Evolutionary conservation across 371 early-diverging fungal species (phyloP).

Genomic region (Synchytrium microbalum): DNA sequence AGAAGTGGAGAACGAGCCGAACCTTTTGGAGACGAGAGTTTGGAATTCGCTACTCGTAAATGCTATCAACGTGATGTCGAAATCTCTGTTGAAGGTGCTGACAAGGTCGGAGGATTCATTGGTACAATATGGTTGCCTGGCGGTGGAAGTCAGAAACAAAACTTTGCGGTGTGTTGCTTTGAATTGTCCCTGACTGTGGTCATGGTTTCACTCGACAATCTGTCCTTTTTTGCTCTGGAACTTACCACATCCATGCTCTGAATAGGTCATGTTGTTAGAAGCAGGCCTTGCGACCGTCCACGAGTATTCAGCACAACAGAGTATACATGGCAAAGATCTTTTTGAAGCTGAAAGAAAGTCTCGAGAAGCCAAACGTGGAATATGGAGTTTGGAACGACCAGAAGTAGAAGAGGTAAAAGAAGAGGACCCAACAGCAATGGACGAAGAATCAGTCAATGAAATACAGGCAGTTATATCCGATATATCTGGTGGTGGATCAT

Average conservation of each 20-base stretch:
- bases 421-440: conserved; percentile 11
- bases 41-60: conserved; percentile 53
- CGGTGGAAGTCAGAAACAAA: conserved; percentile 12
- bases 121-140: conserved; percentile 61
- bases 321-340: conserved; percentile 55
- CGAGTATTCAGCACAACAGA: conserved; percentile 76
- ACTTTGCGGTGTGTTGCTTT: conserved; percentile 27
- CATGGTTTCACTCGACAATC: conserved; percentile 39
- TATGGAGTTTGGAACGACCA: conserved; percentile 34
- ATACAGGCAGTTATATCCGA: conserved; percentile 71
- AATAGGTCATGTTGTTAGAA: conserved; percentile 46
- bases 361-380: conserved; percentile 52
- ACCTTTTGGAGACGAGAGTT: conserved; percentile 79
- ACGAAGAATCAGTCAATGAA: conserved; percentile 3
- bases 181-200: conserved; percentile 44
- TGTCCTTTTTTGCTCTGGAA: neutral
- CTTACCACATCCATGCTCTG: neutral
- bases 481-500: conserved; percentile 55
- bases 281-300: conserved; percentile 76
- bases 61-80: conserved; percentile 89
- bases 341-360: conserved; percentile 75
- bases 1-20: conserved; percentile 65
- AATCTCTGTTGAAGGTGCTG: conserved; percentile 72
- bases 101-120: conserved; percentile 86
- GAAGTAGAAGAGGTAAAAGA: conserved; percentile 24